Evolutionary conservation across 192 early-diverging fungal species (phyloP).

Genomic region (Linnemannia schmuckeri): DNA sequence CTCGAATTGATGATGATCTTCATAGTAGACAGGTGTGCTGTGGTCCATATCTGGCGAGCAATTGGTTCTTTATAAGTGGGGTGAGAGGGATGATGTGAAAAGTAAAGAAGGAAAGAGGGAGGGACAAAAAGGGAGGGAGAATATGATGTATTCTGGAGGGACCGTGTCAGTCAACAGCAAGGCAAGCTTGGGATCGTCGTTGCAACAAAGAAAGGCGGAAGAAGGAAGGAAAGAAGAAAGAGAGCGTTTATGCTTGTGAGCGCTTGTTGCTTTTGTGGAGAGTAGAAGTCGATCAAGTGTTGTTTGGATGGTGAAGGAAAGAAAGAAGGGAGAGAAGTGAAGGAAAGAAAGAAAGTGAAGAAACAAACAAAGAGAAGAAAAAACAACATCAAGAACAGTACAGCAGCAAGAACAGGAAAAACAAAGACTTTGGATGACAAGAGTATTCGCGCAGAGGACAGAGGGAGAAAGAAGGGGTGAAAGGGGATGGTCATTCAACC

Average conservation of each 20-base stretch:
- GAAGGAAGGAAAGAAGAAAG: neutral
- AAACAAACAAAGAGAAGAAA: neutral
- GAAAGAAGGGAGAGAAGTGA: neutral
- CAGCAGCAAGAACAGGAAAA: neutral
- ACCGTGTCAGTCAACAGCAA: neutral
- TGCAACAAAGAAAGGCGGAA: neutral
- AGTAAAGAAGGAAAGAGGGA: neutral
- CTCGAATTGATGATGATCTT: slow-evolving; percentile 35
- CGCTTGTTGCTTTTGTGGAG: neutral
- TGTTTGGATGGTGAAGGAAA: neutral
- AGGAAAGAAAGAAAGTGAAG: no score
- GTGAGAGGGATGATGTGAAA: neutral
- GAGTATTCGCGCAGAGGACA: neutral
- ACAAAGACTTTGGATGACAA: neutral
- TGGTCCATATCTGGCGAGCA: slow-evolving; percentile 21
- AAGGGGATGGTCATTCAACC: slow-evolving; percentile 32
- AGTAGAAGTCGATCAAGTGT: neutral
- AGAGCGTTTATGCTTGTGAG: slow-evolving; percentile 6
- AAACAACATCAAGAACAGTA: neutral
- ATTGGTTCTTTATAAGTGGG: neutral
- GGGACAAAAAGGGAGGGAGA: neutral
- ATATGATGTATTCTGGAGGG: neutral
- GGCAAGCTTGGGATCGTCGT: neutral
- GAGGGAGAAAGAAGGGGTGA: neutral
- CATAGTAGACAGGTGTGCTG: slow-evolving; percentile 29